Base-by-base conservation (phyloP, 768 basidiomycete genomes). In the Termitomyces heimii region DNA sequence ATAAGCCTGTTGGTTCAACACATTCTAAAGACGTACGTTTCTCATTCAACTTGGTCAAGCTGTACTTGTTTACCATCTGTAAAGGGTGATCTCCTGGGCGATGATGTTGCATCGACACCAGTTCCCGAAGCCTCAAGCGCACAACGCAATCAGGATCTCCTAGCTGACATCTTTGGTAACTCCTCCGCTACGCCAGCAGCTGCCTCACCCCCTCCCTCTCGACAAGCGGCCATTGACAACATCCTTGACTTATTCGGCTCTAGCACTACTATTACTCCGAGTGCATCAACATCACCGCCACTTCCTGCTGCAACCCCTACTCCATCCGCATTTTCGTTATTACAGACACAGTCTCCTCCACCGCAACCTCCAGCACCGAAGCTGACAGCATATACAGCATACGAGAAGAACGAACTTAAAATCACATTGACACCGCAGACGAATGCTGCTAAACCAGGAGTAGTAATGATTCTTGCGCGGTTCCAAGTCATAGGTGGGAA, bases 1-100 rank as follows among this genome's bases (percentile, higher is more conserved):
- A 94, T 67, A 93, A 94, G 66, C 91, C 92, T 35, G 97, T 99
- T 31, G 97, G 96, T 4, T 94, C 94, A 1, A 92, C 94, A 0
- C 79, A 83, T 65, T 80, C 83, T 16, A 88, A 85, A 71, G 92
- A 94, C 58, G 88, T 88, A 63, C 59, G 88, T 88, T 62, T 26
- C 79, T 67, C 22, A 42, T 18, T 43, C 6, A 29, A 52, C 46
- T 56, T 26, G 56, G 54, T 59, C 54, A 5, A 39, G 46, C 56
- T 50, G 53, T 18, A 48, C 28, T 44, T 50, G 35, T 31, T 31
- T 56, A 13, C 39, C 28, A 51, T 54, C 43, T 66, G 68, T 18
- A 69, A 66, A 88, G 82, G 72, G 63, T 29, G 92, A 97, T 70
- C 82, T 97, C 0, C 77, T 95, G 40, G 94, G 90, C 18, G 93